Percentiles rank a stretch among this genome's conserved stretches.
Evolutionary conservation across 176 grass and related monocot genomes (phyloP).

Genomic region (Juncus inflexus): DNA sequence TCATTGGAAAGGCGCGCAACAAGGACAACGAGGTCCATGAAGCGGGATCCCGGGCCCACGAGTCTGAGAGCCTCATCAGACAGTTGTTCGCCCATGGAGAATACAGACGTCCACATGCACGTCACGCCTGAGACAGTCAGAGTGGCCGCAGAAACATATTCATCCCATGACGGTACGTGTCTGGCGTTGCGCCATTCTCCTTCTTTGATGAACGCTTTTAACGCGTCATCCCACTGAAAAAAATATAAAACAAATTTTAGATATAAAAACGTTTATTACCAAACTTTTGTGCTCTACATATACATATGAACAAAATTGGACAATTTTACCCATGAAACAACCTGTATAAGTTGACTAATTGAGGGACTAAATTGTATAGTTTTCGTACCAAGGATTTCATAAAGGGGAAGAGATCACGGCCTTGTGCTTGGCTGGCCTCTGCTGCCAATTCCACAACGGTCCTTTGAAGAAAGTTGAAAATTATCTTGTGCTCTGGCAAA

Average conservation of each 20-base stretch:
- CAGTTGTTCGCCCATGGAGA: background rate
- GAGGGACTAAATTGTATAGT: background rate
- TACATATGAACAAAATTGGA: too few species aligned
- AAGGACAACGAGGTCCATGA: background rate
- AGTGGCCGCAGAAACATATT: background rate
- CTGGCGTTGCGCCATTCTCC: slow-evolving; percentile 3
- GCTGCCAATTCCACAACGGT: background rate
- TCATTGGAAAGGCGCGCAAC: slow-evolving; percentile 10
- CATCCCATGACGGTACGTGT: slow-evolving; percentile 2
- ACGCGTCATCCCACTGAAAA: slow-evolving; percentile 9
- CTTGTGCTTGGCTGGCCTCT: slow-evolving; percentile 11
- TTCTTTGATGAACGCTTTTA: background rate
- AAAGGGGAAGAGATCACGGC: slow-evolving; percentile 15
- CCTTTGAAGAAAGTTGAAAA: background rate
- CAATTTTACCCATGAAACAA: background rate
- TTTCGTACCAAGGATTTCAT: slow-evolving; percentile 4
- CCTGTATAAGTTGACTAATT: background rate
- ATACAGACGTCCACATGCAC: background rate
- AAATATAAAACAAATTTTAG: slow-evolving; percentile 5
- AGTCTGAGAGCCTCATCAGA: background rate
- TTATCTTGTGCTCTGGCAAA: slow-evolving; percentile 9
- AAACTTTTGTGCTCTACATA: too few species aligned
- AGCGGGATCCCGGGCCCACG: background rate
- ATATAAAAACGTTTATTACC: background rate
- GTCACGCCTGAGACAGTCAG: background rate